These are phyloP conservation scores for Trichoderma sp. DNA, from an alignment of 2,329 filamentous ascomycete genomes.

Conservation along the genomic window DNA sequence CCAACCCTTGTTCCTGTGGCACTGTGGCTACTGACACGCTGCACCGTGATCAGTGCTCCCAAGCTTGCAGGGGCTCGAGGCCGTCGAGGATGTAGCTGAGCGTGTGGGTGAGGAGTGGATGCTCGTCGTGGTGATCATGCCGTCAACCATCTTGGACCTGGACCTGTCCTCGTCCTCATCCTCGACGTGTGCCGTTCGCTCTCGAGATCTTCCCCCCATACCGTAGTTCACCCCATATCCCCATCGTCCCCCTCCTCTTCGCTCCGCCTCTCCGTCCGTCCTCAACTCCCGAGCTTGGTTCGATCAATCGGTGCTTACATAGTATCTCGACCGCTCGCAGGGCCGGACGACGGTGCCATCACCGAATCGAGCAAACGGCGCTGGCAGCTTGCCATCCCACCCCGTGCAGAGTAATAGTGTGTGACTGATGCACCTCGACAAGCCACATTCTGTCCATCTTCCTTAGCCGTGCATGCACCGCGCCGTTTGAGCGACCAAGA, in stretches of 20 bases:
- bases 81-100: slow-evolving; percentile 15
- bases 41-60: slow-evolving; percentile 21
- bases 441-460: slow-evolving; percentile 20
- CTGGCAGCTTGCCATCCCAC: neutral
- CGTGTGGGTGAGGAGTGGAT: slow-evolving; percentile 19
- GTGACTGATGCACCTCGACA: slow-evolving; percentile 16
- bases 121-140: slow-evolving; percentile 23
- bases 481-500: slow-evolving; percentile 20
- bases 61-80: slow-evolving; percentile 15
- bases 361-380: neutral
- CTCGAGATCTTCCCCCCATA: neutral
- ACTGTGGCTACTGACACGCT: slow-evolving; percentile 14
- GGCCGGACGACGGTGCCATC: neutral
- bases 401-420: slow-evolving; percentile 10
- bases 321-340: neutral
- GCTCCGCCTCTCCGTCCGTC: neutral
- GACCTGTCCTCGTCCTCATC: neutral
- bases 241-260: neutral
- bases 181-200: neutral
- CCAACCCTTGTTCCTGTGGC: slow-evolving; percentile 24
- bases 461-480: slow-evolving; percentile 24
- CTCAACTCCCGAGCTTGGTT: neutral
- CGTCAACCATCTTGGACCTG: slow-evolving; percentile 23
- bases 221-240: neutral
- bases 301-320: neutral